Evolutionary conservation across 169 alveolate genomes (phyloP), one percentile per base, ranked within the genome.

Genomic region (Perkinsus chesapeaki): DNA sequence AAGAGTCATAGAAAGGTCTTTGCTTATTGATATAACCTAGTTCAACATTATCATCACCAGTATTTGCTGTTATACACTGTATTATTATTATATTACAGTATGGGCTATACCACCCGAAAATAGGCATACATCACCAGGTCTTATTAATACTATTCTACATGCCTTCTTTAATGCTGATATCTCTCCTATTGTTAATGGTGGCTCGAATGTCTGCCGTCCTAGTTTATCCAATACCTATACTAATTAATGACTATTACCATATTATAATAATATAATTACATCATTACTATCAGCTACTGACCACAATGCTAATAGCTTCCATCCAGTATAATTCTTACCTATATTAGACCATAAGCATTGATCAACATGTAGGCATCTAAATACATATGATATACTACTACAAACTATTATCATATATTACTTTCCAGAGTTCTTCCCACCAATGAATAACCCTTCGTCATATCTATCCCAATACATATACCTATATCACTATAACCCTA

Each of bases 401-500:
- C 37, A 27, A 60, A 0, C 27, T 60, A 5, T 60, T 27, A 60
- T 27, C 82, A 20, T 60, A 60, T 5, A 7, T 39, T 36, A 47
- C 93, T 91, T 91, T 47, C 93, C 93, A n/a, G 72, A 37, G 39
- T 31, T 31, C 36, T 39, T 31, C 27, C 82, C 93, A 0, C 93
- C 93, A 16, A 39, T 31, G 73, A 91, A 91, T 39, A 91, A 36
- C 0, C 93, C 93, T 39, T 91, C 93, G 43, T 91, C 93, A 48
- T 91, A 91, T 38, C 93, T 47, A 48, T 91, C 93, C 93, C 93
- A 91, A 39, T 91, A 91, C 93, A 91, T 60, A 34, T 60, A 60
- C 82, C 82, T 16, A 9, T 5, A 43, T 19, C 19, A 47, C 27
- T 9, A 47, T 9, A 19, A 47, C 19, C 19, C 9, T 19, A 47